These are phyloP conservation scores for Pilaira anomala DNA, from an alignment of 192 early-diverging fungal species.

Conservation along the genomic window DNA sequence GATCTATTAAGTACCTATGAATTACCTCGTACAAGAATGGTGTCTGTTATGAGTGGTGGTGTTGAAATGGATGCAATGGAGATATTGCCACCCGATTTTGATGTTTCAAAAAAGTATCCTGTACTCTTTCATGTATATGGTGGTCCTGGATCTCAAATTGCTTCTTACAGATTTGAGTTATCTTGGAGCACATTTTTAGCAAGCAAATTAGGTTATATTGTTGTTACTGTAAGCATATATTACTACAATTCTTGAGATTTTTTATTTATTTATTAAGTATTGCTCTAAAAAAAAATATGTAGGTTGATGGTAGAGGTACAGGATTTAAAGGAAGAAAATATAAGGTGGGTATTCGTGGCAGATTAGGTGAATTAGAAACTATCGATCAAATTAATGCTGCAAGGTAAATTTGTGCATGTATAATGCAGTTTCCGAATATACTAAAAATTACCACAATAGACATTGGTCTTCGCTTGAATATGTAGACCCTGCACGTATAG, in stretches of 20 bases:
- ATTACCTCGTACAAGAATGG: constrained; percentile 51
- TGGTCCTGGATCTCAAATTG: constrained; percentile 87
- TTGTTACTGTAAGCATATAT: constrained; percentile 46
- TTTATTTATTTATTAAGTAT: constrained; percentile 10
- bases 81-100: constrained; percentile 77
- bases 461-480: constrained; percentile 63
- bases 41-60: constrained; percentile 36
- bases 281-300: no score
- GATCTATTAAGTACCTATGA: constrained; percentile 50
- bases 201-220: constrained; percentile 62
- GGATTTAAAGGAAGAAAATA: constrained; percentile 82
- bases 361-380: constrained; percentile 79
- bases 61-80: constrained; percentile 68
- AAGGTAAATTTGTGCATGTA: constrained; percentile 41
- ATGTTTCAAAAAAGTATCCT: constrained; percentile 71
- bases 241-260: not conserved
- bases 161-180: constrained; percentile 60
- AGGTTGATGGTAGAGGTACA: constrained; percentile 87
- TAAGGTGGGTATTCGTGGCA: constrained; percentile 66
- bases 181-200: constrained; percentile 71
- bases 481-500: constrained; percentile 76
- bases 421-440: not conserved
- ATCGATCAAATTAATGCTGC: constrained; percentile 87
- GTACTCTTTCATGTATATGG: constrained; percentile 88
- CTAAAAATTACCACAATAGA: constrained; percentile 1